phyloP scores from a whole-genome alignment of 495 filamentous ascomycete genomes.

The Aspergillus sclerotiicarbonarius region DNA sequence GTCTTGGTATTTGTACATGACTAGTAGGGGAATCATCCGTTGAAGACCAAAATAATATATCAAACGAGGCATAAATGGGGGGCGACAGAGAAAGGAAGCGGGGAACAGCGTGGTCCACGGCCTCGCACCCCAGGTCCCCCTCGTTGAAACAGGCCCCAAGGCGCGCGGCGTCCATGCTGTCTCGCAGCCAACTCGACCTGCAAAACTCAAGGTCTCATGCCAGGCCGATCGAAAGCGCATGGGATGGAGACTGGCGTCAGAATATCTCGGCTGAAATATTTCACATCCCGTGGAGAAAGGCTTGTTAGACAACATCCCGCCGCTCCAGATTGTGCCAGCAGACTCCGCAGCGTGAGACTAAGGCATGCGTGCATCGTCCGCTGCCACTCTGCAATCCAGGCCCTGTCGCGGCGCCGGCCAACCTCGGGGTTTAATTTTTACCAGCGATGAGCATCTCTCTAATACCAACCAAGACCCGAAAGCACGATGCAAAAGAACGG shows the following conservation, averaged over 20 bases:
- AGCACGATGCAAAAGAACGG: background rate
- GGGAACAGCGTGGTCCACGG: background rate
- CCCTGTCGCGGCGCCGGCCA: background rate
- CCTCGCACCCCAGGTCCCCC: too few relatives aligned
- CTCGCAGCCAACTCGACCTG: too few relatives aligned
- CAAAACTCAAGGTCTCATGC: too few relatives aligned
- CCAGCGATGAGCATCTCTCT: slow-evolving; percentile 23
- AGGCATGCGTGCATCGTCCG: background rate
- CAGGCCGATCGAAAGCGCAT: background rate
- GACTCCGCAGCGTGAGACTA: too few relatives aligned
- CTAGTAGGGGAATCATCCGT: slow-evolving; percentile 25
- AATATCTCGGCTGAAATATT: background rate
- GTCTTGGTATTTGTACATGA: slow-evolving; percentile 24
- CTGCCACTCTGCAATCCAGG: background rate
- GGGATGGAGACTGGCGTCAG: too few relatives aligned
- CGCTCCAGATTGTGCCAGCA: too few relatives aligned
- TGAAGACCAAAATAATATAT: slow-evolving; percentile 11
- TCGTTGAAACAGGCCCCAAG: too few relatives aligned
- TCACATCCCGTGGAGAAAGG: background rate
- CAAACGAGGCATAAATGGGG: slow-evolving; percentile 6
- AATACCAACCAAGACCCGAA: slow-evolving; percentile 8
- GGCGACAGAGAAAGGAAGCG: slow-evolving; percentile 3
- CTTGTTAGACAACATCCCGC: background rate
- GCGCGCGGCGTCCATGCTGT: too few relatives aligned
- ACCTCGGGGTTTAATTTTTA: slow-evolving; percentile 15